Base-by-base conservation (phyloP, 2,329 filamentous ascomycete species). In the Clarireedia sp. region DNA sequence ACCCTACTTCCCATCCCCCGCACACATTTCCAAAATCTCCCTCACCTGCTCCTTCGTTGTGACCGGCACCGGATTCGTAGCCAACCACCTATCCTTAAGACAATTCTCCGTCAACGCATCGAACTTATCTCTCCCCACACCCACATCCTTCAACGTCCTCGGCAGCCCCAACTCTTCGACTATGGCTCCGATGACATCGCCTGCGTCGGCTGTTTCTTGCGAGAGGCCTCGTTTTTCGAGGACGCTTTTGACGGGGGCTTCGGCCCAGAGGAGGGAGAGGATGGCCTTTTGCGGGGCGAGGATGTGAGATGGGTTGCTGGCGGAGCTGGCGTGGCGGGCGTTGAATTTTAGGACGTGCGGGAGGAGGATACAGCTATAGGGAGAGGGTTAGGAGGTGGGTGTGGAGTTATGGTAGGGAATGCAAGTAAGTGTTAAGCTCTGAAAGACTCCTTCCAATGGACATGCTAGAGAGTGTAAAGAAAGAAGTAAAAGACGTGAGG, bases 281-380 rank as follows among this genome's bases (percentile, higher is more conserved):
- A 65, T 61, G 45, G 63, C 62, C 50, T 57, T 40, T 46, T 64
- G 63, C 3, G 47, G 41, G 21, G n/a, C 12, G 36, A 45, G 57
- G 2, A 61, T 56, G n/a, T 50, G 57, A 1, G 29, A 33, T 10
- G 29, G 29, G 16, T 19, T 41, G 51, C 60, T 48, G 45, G 62
- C 40, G 2, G 29, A 23, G 2, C 16, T 10, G 2, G 63, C 63
- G 55, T 65, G 36, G 14, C 36, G 19, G 19, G 38, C 57, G 56
- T 83, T 85, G 63, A 73, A 83, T 63, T 76, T 78, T 63, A 78
- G 78, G 5, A 84, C 79, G 0, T 76, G 73, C 0, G 80, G 79
- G 37, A 77, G 70, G 54, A 80, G 70, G 46, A 78, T 75, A 63
- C 75, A 84, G 60, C 76, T 80, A 33, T 12, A 33, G 26, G 26